Percentiles rank a stretch among this genome's conserved stretches.
Conservation (phyloP, 768 basidiomycete species). For the Panaeolus papilionaceus region DNA sequence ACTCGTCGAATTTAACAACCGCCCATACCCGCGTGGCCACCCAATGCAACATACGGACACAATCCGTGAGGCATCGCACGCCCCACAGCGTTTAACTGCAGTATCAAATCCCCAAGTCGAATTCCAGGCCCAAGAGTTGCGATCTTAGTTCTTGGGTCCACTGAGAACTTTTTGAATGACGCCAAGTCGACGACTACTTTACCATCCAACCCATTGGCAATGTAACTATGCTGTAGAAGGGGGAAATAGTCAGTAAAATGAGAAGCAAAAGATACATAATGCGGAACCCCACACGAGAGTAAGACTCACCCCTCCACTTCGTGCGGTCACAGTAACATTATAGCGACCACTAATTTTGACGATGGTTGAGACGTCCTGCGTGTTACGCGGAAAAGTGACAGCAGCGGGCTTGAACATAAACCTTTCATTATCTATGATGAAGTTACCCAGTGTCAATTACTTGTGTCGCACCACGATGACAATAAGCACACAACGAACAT, state of each 20-base stretch:
- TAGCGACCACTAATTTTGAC: slow-evolving; percentile 40
- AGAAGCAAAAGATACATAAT: background rate
- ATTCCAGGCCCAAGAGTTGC: slow-evolving; percentile 50
- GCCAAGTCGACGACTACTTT: slow-evolving; percentile 52
- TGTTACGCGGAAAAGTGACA: slow-evolving; percentile 41
- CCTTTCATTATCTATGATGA: slow-evolving; percentile 42
- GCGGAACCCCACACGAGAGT: slow-evolving; percentile 2
- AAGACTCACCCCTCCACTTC: slow-evolving; percentile 50
- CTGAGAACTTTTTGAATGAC: slow-evolving; percentile 43
- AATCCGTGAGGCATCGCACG: slow-evolving; percentile 59
- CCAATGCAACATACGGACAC: slow-evolving; percentile 58
- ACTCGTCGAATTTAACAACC: no score
- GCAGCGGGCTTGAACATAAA: slow-evolving; percentile 46
- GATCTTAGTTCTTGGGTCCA: slow-evolving; percentile 38
- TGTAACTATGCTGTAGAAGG: slow-evolving; percentile 50
- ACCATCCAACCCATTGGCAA: slow-evolving; percentile 54
- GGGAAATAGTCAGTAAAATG: background rate
- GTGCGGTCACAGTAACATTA: slow-evolving; percentile 45
- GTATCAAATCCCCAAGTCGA: slow-evolving; percentile 52
- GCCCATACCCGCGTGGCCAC: slow-evolving; percentile 49
- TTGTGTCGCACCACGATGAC: no score
- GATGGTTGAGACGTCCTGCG: slow-evolving; percentile 42
- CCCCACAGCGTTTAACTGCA: slow-evolving; percentile 42
- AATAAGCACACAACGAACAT: background rate
- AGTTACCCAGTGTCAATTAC: slow-evolving; percentile 1